A percentile compares a stretch with the other conserved stretches of the same genome.
These are phyloP conservation scores for Phoma sp. DNA, from an alignment of 2,329 filamentous ascomycete species.

Conservation along the genomic window DNA sequence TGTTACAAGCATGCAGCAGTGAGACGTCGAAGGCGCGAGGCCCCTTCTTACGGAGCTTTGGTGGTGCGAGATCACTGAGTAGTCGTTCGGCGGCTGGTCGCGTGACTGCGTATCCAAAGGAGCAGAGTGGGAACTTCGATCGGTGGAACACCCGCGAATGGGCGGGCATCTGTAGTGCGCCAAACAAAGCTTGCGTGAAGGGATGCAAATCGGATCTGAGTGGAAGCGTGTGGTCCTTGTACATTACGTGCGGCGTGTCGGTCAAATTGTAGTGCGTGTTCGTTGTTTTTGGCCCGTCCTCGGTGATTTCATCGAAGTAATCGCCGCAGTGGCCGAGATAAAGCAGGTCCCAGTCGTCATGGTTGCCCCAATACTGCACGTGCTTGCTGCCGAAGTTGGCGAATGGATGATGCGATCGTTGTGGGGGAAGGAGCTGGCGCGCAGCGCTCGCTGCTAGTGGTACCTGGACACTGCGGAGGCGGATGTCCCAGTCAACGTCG, in stretches of 20 bases:
- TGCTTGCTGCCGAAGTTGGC: slow-evolving; percentile 28
- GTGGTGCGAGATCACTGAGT: slow-evolving; percentile 47
- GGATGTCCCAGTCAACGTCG: slow-evolving; percentile 55
- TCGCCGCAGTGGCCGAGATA: slow-evolving; percentile 55
- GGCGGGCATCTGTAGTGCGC: slow-evolving; percentile 43
- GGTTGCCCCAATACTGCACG: slow-evolving; percentile 50
- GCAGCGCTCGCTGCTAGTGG: slow-evolving; percentile 50
- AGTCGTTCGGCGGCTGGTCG: slow-evolving; percentile 48
- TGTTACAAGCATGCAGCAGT: slow-evolving; percentile 50
- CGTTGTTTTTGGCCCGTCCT: slow-evolving; percentile 31
- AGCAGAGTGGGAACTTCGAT: slow-evolving; percentile 52
- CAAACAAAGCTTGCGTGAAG: slow-evolving; percentile 48
- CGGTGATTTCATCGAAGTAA: slow-evolving; percentile 45
- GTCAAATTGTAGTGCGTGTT: slow-evolving; percentile 39
- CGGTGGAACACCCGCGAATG: slow-evolving; percentile 49
- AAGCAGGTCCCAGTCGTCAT: slow-evolving; percentile 50
- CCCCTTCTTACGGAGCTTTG: slow-evolving; percentile 33
- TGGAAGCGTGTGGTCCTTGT: slow-evolving; percentile 48
- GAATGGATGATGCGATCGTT: slow-evolving; percentile 20
- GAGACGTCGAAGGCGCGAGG: slow-evolving; percentile 52
- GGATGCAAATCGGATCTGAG: slow-evolving; percentile 46
- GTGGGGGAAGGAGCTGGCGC: slow-evolving; percentile 46
- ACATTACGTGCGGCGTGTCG: slow-evolving; percentile 42
- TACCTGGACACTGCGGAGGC: slow-evolving; percentile 51
- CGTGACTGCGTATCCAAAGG: slow-evolving; percentile 53